Percentiles rank a stretch among this genome's conserved stretches.
These are phyloP conservation scores for Crepidotus variabilis DNA, from an alignment of 768 basidiomycete species.

Conservation along the genomic window DNA sequence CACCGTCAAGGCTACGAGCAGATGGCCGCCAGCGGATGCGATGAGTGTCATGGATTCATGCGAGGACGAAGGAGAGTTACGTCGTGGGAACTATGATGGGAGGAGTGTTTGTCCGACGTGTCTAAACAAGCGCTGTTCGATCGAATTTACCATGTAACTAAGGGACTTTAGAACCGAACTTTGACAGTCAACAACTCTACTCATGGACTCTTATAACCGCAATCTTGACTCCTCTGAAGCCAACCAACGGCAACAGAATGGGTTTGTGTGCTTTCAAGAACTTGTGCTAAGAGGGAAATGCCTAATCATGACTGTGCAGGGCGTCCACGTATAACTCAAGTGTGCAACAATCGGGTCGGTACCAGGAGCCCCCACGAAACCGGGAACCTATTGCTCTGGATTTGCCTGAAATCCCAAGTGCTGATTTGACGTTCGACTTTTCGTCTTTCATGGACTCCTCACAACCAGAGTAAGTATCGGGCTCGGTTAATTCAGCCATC, in stretches of 20 bases:
- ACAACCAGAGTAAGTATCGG: constrained; percentile 43
- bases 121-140: no score
- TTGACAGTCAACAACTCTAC: background rate
- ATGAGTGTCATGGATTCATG: no score
- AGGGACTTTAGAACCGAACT: no score
- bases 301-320: constrained; percentile 24
- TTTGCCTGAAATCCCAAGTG: constrained; percentile 49
- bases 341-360: no score
- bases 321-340: constrained; percentile 12
- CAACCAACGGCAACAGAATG: constrained; percentile 22
- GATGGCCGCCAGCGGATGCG: constrained; percentile 31
- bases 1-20: constrained; percentile 41
- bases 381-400: background rate
- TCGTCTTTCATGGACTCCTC: constrained; percentile 39
- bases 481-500: no score
- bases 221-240: constrained; percentile 10
- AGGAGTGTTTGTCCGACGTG: no score
- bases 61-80: no score
- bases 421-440: constrained; percentile 41
- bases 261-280: constrained; percentile 27
- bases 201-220: background rate
- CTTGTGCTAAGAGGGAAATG: constrained; percentile 15
- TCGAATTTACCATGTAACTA: no score
- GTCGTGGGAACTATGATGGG: background rate
- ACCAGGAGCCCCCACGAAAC: no score